Base-by-base conservation (phyloP, 1,284 basidiomycete genomes). In the Boletus hoseneyae region DNA sequence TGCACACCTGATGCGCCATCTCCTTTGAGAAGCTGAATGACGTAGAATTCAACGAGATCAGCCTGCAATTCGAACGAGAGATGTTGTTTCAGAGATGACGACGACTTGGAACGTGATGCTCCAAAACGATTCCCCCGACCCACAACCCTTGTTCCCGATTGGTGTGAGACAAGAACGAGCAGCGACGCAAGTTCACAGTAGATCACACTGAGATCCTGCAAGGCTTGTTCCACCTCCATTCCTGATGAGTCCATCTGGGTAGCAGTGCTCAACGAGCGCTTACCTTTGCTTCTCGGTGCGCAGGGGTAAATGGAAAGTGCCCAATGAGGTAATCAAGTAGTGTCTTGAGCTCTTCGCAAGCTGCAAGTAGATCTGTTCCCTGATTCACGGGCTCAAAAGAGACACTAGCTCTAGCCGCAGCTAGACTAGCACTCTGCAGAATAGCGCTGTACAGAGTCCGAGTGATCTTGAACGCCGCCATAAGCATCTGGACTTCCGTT, bases 281-380 rank as follows among this genome's bases (percentile, higher is more conserved):
- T 47, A 81, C 85, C 74, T 85, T 83, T 54, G 76, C 71, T 61
- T 86, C 82, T 36, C 75, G 73, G 55, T 36, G 71, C 59, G 45
- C 64, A 18, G 70, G 61, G 23, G 67, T 74, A 66, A 91, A 93
- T 2, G 93, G 93, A 65, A 97, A 96, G 69, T 93, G 93, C 2
- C 83, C 76, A 2, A 81, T 70, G 77, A 95, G 87, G 60, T 90
- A 82, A 9, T 73, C 75, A 0, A 93, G 69, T 18, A 93, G 67
- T n/a, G 69, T 67, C 44, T 72, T 72, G 25, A 93, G 70, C 50
- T 84, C 77, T 8, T 73, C 70, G 21, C 69, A 59, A 39, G 67
- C 62, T 21, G 51, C 52, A 52, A 59, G 57, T 47, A 55, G 42
- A 55, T 60, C 66, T 42, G 42, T 42, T 35, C 49, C 59, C 55